A percentile compares a stretch with the other conserved stretches of the same genome.
These are phyloP conservation scores for Metschnikowia gruessii DNA, from an alignment of 805 yeast genomes.

Conservation along the genomic window DNA sequence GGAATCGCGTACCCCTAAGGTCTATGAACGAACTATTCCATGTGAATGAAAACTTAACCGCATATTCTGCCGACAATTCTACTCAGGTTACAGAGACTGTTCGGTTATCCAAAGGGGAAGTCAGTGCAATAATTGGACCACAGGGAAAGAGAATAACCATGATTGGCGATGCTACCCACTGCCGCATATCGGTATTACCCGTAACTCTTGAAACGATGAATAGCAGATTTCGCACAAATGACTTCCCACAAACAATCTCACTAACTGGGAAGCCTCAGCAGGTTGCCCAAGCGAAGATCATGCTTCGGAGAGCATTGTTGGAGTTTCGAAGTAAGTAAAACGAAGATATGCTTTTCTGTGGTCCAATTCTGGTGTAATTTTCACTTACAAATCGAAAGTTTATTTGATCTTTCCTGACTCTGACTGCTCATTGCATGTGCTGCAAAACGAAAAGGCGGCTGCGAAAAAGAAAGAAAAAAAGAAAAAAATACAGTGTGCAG, in stretches of 20 bases:
- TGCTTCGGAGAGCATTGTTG: slow-evolving; percentile 14
- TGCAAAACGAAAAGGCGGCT: slow-evolving; percentile 8
- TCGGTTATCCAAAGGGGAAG: slow-evolving; percentile 14
- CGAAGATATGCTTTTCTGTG: background rate
- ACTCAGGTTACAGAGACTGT: slow-evolving; percentile 13
- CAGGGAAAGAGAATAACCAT: slow-evolving; percentile 10
- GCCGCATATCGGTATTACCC: slow-evolving; percentile 16
- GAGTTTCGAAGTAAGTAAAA: slow-evolving; percentile 9
- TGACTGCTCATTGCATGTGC: slow-evolving; percentile 3
- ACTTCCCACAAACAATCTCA: slow-evolving; percentile 14
- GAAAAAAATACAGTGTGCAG: background rate
- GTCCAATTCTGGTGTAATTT: background rate
- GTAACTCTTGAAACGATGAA: slow-evolving; percentile 13
- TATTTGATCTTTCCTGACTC: background rate
- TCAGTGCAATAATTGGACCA: slow-evolving; percentile 15
- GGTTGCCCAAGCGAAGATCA: slow-evolving; percentile 13
- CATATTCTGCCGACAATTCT: slow-evolving; percentile 3
- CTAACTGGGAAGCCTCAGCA: slow-evolving; percentile 16
- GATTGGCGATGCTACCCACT: slow-evolving; percentile 12
- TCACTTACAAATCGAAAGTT: background rate
- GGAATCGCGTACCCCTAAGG: slow-evolving; percentile 5
- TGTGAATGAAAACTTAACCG: background rate
- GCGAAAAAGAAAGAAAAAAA: slow-evolving; percentile 4
- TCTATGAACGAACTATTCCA: background rate
- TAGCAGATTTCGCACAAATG: slow-evolving; percentile 9